Evolutionary conservation across 108 stramenopile species (phyloP).

Genomic region (Discostella stelligeroides): DNA sequence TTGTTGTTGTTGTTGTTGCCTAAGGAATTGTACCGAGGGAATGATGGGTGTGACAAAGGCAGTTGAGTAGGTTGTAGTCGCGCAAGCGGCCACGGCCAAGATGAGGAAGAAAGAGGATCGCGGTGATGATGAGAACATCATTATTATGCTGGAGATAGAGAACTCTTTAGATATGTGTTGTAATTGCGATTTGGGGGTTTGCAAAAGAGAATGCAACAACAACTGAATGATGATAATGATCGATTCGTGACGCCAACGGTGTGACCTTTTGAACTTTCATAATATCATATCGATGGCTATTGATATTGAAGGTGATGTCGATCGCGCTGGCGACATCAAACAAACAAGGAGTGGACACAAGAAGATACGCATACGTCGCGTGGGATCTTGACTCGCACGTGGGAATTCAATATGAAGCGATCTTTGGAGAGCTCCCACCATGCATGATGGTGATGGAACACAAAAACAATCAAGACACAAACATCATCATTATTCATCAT

Average conservation of each 20-base stretch:
- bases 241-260: no score
- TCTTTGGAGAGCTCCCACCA: no score
- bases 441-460: background rate
- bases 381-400: background rate
- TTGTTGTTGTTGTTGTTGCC: background rate
- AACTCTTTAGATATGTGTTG: no score
- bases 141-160: background rate
- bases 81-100: conserved; percentile 7
- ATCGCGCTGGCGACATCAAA: background rate
- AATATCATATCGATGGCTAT: background rate
- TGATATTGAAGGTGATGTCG: background rate
- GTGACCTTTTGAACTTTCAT: no score
- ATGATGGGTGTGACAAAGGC: conserved; percentile 28
- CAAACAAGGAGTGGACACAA: conserved; percentile 5
- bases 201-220: background rate
- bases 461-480: conserved; percentile 2
- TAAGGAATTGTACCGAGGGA: background rate
- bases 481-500: background rate
- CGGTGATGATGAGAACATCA: no score
- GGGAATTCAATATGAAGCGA: background rate
- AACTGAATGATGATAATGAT: background rate
- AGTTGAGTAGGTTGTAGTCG: background rate
- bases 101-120: background rate
- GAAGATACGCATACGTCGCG: background rate
- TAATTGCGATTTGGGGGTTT: no score